Conservation (phyloP, 176 grass and related monocot genomes). For the Rhynchospora pubera region DNA sequence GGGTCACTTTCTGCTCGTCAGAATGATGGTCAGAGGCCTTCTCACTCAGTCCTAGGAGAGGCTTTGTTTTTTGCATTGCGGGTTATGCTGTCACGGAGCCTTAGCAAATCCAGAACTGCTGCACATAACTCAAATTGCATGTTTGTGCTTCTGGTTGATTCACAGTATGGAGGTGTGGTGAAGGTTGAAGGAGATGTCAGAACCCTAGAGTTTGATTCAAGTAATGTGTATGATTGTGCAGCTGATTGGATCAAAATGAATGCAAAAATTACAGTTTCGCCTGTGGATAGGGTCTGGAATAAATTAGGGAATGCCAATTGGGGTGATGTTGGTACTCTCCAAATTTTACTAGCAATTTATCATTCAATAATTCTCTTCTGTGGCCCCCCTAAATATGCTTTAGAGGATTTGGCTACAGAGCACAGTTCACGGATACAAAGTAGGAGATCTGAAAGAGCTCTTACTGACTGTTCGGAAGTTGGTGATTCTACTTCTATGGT, state of each 20-base stretch:
- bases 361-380: slow-evolving; percentile 80
- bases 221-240: slow-evolving; percentile 79
- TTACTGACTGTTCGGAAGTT: slow-evolving; percentile 34
- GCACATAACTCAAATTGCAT: slow-evolving; percentile 66
- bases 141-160: slow-evolving; percentile 85
- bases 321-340: slow-evolving; percentile 86
- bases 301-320: slow-evolving; percentile 99
- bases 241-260: slow-evolving; percentile 79
- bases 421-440: slow-evolving; percentile 79
- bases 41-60: slow-evolving; percentile 60
- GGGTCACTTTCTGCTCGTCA: slow-evolving; percentile 33
- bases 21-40: slow-evolving; percentile 47
- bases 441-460: slow-evolving; percentile 89
- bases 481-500: slow-evolving; percentile 22
- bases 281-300: slow-evolving; percentile 85
- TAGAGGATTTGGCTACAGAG: slow-evolving; percentile 71
- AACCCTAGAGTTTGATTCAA: slow-evolving; percentile 72
- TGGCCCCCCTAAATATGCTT: slow-evolving; percentile 64
- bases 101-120: slow-evolving; percentile 74
- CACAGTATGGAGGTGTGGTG: slow-evolving; percentile 86
- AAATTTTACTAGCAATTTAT: slow-evolving; percentile 75
- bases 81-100: slow-evolving; percentile 78
- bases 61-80: slow-evolving; percentile 87
- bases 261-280: slow-evolving; percentile 68
- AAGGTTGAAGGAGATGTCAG: slow-evolving; percentile 89